Evolutionary conservation across 129 eudicot species (phyloP).

Genomic region (Helianthus tuberosus): DNA sequence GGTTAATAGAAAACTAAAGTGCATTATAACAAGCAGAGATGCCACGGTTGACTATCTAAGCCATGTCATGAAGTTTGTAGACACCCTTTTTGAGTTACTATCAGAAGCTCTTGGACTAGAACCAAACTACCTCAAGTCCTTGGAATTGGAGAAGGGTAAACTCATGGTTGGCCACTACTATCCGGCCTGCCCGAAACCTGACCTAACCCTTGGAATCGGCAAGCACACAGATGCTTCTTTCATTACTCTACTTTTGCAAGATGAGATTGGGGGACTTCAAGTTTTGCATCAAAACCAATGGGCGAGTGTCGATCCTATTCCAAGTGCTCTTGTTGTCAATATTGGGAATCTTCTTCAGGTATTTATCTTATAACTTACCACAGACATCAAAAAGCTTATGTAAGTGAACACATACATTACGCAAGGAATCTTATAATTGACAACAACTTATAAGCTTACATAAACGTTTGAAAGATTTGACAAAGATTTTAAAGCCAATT

Average conservation of each 20-base stretch:
- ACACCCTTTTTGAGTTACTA: conserved; percentile 38
- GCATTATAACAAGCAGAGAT: conserved; percentile 32
- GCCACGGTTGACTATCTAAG: conserved; percentile 38
- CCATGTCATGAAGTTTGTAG: conserved; percentile 32
- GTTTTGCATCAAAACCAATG: conserved; percentile 45
- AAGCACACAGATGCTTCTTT: conserved; percentile 53
- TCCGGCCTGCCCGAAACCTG: conserved; percentile 69
- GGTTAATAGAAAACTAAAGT: neutral
- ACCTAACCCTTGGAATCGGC: conserved; percentile 43
- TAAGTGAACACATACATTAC: neutral
- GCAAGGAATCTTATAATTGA: too few relatives aligned
- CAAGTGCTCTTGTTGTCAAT: conserved; percentile 45
- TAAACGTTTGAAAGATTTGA: too few relatives aligned
- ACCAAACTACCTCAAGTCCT: conserved; percentile 33
- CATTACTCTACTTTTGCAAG: conserved; percentile 49
- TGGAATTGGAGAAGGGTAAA: conserved; percentile 38
- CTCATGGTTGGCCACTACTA: conserved; percentile 44
- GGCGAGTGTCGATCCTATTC: conserved; percentile 42
- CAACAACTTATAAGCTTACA: too few relatives aligned
- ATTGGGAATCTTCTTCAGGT: conserved; percentile 63
- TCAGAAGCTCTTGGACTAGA: conserved; percentile 58
- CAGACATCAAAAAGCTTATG: too few relatives aligned
- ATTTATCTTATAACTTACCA: neutral
- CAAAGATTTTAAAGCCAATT: too few relatives aligned
- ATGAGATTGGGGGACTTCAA: conserved; percentile 53